Evolutionary conservation across 2,329 filamentous ascomycete genomes (phyloP).

Genomic region (Trichoderma sp.): DNA sequence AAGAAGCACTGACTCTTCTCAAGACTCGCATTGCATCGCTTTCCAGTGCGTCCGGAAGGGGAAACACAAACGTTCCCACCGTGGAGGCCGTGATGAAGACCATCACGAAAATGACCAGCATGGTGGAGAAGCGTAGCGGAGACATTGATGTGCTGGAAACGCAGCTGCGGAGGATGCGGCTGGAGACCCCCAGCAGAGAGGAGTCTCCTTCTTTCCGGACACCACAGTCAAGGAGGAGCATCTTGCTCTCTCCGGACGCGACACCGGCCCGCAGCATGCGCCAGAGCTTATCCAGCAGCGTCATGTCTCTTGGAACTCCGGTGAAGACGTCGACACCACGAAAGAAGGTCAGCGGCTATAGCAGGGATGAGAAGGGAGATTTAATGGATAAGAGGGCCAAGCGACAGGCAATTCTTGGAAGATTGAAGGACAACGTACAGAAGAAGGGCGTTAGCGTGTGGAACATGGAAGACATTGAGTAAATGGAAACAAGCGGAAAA

Average conservation of each 20-base stretch:
- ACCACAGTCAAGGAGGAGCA: constrained; percentile 37
- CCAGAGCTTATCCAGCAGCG: constrained; percentile 35
- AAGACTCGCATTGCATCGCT: constrained; percentile 70
- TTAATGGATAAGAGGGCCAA: constrained; percentile 54
- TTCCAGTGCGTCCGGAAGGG: constrained; percentile 47
- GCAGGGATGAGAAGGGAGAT: constrained; percentile 54
- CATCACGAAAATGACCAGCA: constrained; percentile 85
- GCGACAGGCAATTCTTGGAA: constrained; percentile 51
- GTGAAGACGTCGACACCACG: constrained; percentile 47
- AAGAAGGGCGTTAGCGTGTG: constrained; percentile 50
- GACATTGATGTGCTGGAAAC: constrained; percentile 89
- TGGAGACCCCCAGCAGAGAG: constrained; percentile 46
- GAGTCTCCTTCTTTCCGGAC: constrained; percentile 42
- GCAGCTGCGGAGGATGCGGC: constrained; percentile 72
- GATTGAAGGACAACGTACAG: constrained; percentile 49
- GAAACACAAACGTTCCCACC: constrained; percentile 62
- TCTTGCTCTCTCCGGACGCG: constrained; percentile 44
- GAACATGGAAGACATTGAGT: constrained; percentile 49
- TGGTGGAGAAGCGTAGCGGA: constrained; percentile 86
- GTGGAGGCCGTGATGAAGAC: constrained; percentile 91
- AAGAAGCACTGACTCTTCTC: constrained; percentile 75
- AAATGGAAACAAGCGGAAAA: constrained; percentile 25
- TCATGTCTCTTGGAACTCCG: constrained; percentile 41
- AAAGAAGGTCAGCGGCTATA: constrained; percentile 62
- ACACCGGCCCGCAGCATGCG: constrained; percentile 43